These are phyloP conservation scores for Termitomyces sp. DNA, from an alignment of 1,284 basidiomycete genomes.

Conservation along the genomic window DNA sequence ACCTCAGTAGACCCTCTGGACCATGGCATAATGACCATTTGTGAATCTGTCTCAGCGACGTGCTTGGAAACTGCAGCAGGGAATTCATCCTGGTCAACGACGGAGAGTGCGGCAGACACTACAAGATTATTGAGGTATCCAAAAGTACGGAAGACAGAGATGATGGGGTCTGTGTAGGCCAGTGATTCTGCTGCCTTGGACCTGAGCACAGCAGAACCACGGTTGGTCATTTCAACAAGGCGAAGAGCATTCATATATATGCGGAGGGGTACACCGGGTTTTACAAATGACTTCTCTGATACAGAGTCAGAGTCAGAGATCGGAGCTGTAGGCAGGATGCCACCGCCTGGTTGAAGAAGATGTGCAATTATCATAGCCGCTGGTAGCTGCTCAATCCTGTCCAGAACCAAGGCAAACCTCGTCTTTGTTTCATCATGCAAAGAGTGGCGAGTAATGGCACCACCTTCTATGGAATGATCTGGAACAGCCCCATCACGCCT, in stretches of 20 bases:
- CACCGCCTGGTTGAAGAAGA: constrained; percentile 41
- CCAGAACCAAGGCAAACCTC: constrained; percentile 73
- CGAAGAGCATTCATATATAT: constrained; percentile 71
- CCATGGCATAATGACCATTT: constrained; percentile 86
- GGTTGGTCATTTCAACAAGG: constrained; percentile 83
- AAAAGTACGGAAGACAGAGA: constrained; percentile 80
- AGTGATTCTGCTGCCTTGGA: constrained; percentile 71
- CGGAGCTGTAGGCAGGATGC: constrained; percentile 4
- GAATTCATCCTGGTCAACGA: constrained; percentile 69
- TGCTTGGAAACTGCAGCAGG: constrained; percentile 61
- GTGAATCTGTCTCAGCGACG: constrained; percentile 51
- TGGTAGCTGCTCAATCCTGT: constrained; percentile 81
- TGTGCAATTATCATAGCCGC: constrained; percentile 62
- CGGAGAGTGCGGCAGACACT: constrained; percentile 66
- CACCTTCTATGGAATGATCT: constrained; percentile 16
- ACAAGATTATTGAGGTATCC: constrained; percentile 69
- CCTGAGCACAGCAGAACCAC: constrained; percentile 82
- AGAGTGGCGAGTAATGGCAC: constrained; percentile 11
- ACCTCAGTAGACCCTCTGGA: constrained; percentile 30
- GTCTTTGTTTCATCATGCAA: constrained; percentile 43
- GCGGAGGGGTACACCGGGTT: constrained; percentile 12
- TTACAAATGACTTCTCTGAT: constrained; percentile 18
- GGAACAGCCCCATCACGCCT: constrained; percentile 16
- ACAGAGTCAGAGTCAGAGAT: constrained; percentile 17
- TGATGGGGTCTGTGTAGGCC: constrained; percentile 70